Evolutionary conservation across 805 yeast genomes (phyloP).

Genomic region (Yarrowia sp.): DNA sequence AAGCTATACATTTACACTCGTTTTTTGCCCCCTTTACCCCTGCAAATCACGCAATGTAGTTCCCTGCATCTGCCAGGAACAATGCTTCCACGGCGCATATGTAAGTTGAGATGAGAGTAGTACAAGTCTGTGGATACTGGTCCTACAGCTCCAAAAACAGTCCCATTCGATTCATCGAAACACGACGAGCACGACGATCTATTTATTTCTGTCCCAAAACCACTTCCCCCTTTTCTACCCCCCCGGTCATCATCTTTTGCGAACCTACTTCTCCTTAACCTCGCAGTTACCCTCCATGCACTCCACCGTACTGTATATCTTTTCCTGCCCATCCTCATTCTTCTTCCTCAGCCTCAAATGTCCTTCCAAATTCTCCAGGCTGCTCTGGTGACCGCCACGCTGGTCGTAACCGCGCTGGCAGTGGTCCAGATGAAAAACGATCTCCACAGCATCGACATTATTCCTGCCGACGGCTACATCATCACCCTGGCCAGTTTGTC

Average conservation of each 20-base stretch:
- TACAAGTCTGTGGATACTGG: neutral
- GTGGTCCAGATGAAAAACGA: neutral
- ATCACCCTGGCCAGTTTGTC: neutral
- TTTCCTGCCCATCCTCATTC: neutral
- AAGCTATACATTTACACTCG: no score
- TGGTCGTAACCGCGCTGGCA: neutral
- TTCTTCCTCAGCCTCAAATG: neutral
- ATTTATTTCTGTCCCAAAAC: neutral
- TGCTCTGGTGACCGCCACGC: neutral
- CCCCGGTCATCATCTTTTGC: no score
- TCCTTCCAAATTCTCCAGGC: neutral
- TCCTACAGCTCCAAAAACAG: neutral
- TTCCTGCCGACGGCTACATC: neutral
- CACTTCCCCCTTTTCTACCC: no score
- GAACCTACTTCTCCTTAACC: neutral
- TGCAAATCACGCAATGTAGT: no score
- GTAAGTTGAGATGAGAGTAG: neutral
- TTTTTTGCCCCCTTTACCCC: no score
- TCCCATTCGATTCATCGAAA: no score
- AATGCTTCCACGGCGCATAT: neutral
- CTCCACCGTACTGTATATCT: neutral
- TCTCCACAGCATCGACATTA: neutral
- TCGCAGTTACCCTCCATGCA: neutral
- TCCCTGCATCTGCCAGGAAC: neutral
- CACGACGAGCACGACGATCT: no score